A percentile compares a stretch with the other conserved stretches of the same genome.
These are phyloP conservation scores for Termitomyces sp. DNA, from an alignment of 768 basidiomycete species.

Conservation along the genomic window DNA sequence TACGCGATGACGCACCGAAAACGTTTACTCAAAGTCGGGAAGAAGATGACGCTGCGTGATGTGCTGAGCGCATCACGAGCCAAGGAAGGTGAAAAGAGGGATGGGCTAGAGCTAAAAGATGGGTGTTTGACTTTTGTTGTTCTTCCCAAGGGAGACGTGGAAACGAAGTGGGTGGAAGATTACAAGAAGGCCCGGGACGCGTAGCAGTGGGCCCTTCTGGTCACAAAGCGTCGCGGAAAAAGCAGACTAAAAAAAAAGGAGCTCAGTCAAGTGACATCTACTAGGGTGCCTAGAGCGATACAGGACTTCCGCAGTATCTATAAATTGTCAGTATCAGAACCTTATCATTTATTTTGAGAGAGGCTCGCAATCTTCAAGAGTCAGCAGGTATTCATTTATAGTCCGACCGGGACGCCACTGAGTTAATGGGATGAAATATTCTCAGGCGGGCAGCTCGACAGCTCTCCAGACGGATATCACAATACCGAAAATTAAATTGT, in stretches of 20 bases:
- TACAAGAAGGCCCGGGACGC: slow-evolving; percentile 61
- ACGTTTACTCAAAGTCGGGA: slow-evolving; percentile 86
- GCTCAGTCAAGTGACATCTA: slow-evolving; percentile 3
- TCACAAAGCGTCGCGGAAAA: background rate
- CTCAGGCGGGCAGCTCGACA: background rate
- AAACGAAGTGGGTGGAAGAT: slow-evolving; percentile 84
- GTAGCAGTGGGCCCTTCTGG: background rate
- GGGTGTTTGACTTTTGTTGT: slow-evolving; percentile 80
- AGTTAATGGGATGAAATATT: background rate
- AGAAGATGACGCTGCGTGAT: slow-evolving; percentile 82
- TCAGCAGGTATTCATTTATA: slow-evolving; percentile 2
- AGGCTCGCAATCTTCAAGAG: background rate
- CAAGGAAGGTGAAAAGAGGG: slow-evolving; percentile 55
- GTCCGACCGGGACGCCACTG: background rate
- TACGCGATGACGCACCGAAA: slow-evolving; percentile 80
- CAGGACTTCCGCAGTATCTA: background rate
- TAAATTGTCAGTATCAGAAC: background rate
- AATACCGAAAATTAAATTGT: background rate
- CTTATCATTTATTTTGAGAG: background rate
- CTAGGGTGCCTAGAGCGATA: background rate
- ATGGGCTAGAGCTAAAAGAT: slow-evolving; percentile 84
- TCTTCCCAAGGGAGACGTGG: slow-evolving; percentile 70
- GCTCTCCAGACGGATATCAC: background rate
- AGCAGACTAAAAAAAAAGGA: background rate
- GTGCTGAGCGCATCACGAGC: slow-evolving; percentile 63